Evolutionary conservation across 2,329 filamentous ascomycete genomes (phyloP), one percentile per base, ranked within the genome.

Genomic region (Metarhizium brunneum): DNA sequence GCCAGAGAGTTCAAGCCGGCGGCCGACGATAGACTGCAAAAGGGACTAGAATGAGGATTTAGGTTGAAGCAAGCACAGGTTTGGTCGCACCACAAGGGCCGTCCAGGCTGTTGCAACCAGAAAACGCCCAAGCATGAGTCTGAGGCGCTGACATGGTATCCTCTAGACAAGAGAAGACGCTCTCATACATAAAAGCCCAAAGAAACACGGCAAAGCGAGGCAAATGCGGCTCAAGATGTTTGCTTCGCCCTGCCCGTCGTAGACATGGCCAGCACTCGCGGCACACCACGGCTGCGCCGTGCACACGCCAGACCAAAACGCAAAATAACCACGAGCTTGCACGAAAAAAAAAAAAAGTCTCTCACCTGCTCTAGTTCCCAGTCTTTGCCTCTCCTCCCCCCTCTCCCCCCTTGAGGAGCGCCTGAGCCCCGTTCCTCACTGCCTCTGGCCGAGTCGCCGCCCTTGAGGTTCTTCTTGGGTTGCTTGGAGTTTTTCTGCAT

Each of bases 281-380:
- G 45, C 45, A 13, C 42, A 11, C 42, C 42, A 45, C 7, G 6
- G 42, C 3, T 20, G 16, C 36, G 29, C 32, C 29, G 5, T 8
- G 16, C 20, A 18, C 20, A 11, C 38, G 11, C 49, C 32, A 51
- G 49, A 40, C 36, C 30, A 50, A 25, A 47, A 25, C 2, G 43
- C 20, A 18, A 35, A 35, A 49, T 30, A 47, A 49, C 10, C 2
- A 7, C 13, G 25, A 18, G 18, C 43, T 4, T 4, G 48, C 45
- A 56, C 54, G 16, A 61, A 45, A 40, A 56, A 56, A 18, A 18
- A 18, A 43, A 50, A 56, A 61, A 59, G 55, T 49, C 58, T 48
- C 82, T 79, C 68, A 91, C 89, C 77, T 86, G 86, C 68, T 95
- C 90, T 54, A 94, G 79, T 59, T 95, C 90, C 69, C 86, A 89